Conservation (phyloP, 2,329 filamentous ascomycete genomes). For the Penicillium crustosum region DNA sequence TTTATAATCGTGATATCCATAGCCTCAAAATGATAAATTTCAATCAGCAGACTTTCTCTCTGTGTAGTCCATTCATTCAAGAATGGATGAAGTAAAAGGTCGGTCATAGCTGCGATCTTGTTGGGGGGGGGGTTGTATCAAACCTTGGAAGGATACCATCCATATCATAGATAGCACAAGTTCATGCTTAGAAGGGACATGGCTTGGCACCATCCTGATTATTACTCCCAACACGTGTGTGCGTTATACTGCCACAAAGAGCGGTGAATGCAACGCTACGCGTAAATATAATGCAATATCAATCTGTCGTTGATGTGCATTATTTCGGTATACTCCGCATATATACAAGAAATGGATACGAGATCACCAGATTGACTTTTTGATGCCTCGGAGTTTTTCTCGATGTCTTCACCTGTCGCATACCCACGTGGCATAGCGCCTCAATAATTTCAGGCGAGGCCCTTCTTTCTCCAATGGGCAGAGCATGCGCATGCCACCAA, state of each 20-base stretch:
- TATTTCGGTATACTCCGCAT: neutral
- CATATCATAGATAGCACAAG: no score
- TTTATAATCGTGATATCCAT: neutral
- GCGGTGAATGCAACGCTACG: neutral
- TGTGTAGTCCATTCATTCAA: neutral
- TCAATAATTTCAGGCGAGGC: neutral
- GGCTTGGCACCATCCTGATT: no score
- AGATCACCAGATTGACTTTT: neutral
- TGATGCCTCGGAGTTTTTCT: neutral
- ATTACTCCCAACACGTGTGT: neutral
- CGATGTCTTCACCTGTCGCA: neutral
- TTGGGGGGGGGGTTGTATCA: neutral
- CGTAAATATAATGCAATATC: no score
- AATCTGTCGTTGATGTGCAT: neutral
- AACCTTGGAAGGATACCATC: neutral
- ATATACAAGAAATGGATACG: neutral
- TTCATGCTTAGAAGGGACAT: no score
- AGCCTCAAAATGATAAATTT: neutral
- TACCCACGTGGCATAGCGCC: neutral
- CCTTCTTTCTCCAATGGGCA: neutral
- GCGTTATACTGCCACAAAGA: neutral
- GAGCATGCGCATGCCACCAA: neutral
- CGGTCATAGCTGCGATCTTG: neutral
- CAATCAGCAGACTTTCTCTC: neutral
- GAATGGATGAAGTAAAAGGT: neutral